Evolutionary conservation across 2,329 filamentous ascomycete species (phyloP).

Genomic region (Ceratocystis smalleyi): DNA sequence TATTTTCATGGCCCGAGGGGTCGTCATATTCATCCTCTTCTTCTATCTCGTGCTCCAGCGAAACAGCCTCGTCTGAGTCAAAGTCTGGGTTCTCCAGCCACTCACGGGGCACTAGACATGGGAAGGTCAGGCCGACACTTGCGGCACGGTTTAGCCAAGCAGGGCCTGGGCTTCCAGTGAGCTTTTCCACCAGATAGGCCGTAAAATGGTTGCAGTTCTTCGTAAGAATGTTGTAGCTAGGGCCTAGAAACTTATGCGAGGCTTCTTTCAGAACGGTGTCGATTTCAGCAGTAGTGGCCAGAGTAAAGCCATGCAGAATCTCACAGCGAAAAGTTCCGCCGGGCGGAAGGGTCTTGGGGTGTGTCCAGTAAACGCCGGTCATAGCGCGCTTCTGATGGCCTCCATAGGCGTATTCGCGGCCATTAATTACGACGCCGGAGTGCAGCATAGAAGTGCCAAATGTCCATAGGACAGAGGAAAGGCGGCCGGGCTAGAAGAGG

Average conservation of each 20-base stretch:
- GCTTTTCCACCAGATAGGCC: slow-evolving; percentile 53
- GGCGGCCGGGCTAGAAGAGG: slow-evolving; percentile 44
- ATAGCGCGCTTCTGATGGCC: slow-evolving; percentile 56
- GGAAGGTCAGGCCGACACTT: slow-evolving; percentile 64
- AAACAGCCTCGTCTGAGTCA: slow-evolving; percentile 54
- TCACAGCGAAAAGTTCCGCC: slow-evolving; percentile 62
- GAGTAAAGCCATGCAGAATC: slow-evolving; percentile 65
- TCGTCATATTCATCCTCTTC: slow-evolving; percentile 55
- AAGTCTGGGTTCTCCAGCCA: slow-evolving; percentile 70
- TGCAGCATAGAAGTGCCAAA: slow-evolving; percentile 65
- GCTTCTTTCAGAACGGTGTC: slow-evolving; percentile 52
- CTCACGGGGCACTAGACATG: slow-evolving; percentile 66
- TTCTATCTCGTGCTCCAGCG: slow-evolving; percentile 54
- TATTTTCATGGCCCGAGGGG: slow-evolving; percentile 33
- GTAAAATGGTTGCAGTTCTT: slow-evolving; percentile 87
- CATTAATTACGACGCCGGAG: slow-evolving; percentile 67
- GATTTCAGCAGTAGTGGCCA: slow-evolving; percentile 53
- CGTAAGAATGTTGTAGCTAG: slow-evolving; percentile 64
- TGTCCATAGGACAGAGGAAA: slow-evolving; percentile 65
- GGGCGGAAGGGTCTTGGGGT: slow-evolving; percentile 54
- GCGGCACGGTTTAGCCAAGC: slow-evolving; percentile 70
- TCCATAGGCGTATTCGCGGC: slow-evolving; percentile 70
- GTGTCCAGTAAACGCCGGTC: slow-evolving; percentile 75
- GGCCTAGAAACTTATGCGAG: slow-evolving; percentile 58
- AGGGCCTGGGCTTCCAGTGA: slow-evolving; percentile 56